A percentile compares a stretch with the other conserved stretches of the same genome.
Evolutionary conservation across 169 alveolate species (phyloP).

Genomic region (Plasmodium ovale): DNA sequence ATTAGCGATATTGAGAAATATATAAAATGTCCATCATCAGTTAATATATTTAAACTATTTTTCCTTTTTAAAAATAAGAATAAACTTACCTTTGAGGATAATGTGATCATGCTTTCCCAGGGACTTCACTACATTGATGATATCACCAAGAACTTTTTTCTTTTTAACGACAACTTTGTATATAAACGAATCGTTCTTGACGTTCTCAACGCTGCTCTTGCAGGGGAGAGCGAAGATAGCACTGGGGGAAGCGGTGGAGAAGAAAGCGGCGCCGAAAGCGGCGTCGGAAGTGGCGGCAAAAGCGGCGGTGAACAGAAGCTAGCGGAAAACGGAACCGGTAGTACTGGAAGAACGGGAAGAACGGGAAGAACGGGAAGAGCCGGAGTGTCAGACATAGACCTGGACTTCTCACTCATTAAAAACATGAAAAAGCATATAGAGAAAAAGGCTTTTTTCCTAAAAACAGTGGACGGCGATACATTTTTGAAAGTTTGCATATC

Average conservation of each 20-base stretch:
- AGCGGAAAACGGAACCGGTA: not conserved
- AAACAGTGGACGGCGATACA: not conserved
- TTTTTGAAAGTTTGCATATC: constrained; percentile 32
- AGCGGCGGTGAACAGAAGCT: not conserved
- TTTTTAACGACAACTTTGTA: constrained; percentile 27
- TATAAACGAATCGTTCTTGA: constrained; percentile 18
- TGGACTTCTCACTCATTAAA: constrained; percentile 18
- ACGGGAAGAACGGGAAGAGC: not conserved
- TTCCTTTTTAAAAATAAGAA: constrained; percentile 25
- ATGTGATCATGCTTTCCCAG: not conserved
- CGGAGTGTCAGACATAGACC: not conserved
- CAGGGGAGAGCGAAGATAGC: not conserved
- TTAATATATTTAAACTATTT: constrained; percentile 37
- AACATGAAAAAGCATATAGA: constrained; percentile 40
- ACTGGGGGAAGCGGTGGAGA: too few species aligned
- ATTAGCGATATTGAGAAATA: constrained; percentile 19
- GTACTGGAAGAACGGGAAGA: not conserved
- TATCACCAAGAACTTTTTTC: not conserved
- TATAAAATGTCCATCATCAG: constrained; percentile 9
- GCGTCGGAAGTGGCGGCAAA: not conserved
- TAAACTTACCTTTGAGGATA: constrained; percentile 8
- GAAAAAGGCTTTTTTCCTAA: constrained; percentile 45
- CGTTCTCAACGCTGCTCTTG: constrained; percentile 4
- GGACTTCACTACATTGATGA: constrained; percentile 14
- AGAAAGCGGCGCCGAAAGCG: not conserved